Percentiles rank a stretch among this genome's conserved stretches.
Evolutionary conservation across 2,329 filamentous ascomycete species (phyloP).

Genomic region (Paecilomyces variotii): DNA sequence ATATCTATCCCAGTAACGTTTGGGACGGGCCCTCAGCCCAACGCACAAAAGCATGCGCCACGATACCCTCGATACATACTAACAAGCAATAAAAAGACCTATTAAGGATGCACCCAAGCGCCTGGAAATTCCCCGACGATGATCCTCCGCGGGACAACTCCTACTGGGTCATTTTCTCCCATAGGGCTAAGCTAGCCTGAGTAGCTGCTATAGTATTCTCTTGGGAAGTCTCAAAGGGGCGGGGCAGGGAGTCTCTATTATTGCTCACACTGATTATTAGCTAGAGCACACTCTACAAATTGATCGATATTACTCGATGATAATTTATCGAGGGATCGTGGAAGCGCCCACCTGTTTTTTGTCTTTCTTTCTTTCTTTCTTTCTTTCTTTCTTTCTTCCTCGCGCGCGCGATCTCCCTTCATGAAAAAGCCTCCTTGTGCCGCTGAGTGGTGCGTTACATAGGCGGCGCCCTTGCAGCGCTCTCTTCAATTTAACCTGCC

Average conservation of each 20-base stretch:
- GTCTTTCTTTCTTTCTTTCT: no score
- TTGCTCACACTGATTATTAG: no score
- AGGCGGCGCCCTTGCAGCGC: background rate
- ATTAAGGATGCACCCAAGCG: background rate
- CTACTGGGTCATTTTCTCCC: background rate
- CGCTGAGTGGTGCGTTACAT: background rate
- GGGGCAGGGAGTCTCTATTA: no score
- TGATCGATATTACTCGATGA: no score
- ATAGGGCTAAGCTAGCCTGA: background rate
- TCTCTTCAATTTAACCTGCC: background rate
- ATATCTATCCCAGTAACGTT: background rate
- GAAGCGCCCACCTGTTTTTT: no score
- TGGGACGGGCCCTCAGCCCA: background rate
- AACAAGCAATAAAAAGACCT: background rate
- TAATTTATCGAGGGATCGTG: no score
- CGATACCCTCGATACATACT: background rate
- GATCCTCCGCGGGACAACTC: background rate
- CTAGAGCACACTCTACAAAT: no score
- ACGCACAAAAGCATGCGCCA: background rate
- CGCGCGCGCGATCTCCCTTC: background rate
- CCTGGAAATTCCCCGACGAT: background rate
- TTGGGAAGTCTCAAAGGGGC: no score
- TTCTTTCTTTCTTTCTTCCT: background rate
- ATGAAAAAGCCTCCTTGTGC: background rate
- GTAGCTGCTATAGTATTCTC: background rate